Evolutionary conservation across 2,329 filamentous ascomycete genomes (phyloP), one percentile per base, ranked within the genome.

Genomic region (Fusarium metavorans): DNA sequence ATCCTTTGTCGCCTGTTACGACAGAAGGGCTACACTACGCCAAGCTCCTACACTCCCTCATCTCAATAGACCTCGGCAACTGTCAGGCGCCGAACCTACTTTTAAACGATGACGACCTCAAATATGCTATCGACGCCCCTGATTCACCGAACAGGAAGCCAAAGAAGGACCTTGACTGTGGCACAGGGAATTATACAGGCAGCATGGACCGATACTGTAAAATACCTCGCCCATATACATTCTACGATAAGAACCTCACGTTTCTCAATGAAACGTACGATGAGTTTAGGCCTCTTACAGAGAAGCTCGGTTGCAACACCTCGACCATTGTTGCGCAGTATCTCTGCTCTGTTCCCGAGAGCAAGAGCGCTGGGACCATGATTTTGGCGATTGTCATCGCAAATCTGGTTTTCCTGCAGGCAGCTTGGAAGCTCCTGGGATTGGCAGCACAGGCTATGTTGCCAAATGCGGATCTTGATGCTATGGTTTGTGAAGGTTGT

Each of bases 331-430:
- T 68, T 11, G 50, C 62, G 4, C 70, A 73, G 20, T 74, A 73
- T 52, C 54, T 74, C 6, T 74, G 72, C 3, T 71, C 67, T 14
- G 63, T 73, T 7, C 72, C 72, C 1, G 35, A 66, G 34, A 64
- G 58, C 23, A 74, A 74, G 18, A 74, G 64, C 6, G 62, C 52
- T 0, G 67, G 70, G 1, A 52, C 72, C 1, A 74, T 74, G 72
- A 41, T 74, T 0, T 10, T 71, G 1, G 72, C 72, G 0, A 74
- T 74, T 2, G 11, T 73, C 4, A 60, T 74, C 1, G 72, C 70
- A 14, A 50, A 74, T 10, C 25, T 73, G 2, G 72, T 74, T 16
- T 74, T 74, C 18, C n/a, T 74, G 11, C 70, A 73, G 41, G 72
- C 70, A 6, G 52, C 70, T 2, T 74, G 72, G 72, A 70, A 13